A percentile compares a stretch with the other conserved stretches of the same genome.
Conservation (phyloP, 2,329 filamentous ascomycete genomes). For the Rutstroemia sp. region DNA sequence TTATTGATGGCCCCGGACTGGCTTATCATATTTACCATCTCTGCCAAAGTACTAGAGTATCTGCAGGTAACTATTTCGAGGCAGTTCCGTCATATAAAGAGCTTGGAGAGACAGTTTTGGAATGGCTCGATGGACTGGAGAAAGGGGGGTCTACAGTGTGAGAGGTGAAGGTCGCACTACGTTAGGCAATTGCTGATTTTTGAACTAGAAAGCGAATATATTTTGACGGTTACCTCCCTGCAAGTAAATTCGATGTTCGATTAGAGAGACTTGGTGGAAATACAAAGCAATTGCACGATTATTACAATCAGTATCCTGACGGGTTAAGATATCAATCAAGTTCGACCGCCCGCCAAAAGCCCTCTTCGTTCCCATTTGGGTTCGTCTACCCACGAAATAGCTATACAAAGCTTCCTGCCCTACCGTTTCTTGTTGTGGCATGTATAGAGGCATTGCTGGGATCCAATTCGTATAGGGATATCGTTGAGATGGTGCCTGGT, state of each 20-base stretch:
- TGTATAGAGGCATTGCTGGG: conserved; percentile 62
- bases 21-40: conserved; percentile 65
- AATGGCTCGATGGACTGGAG: conserved; percentile 56
- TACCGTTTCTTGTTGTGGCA: conserved; percentile 69
- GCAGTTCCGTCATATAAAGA: conserved; percentile 54
- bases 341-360: neutral
- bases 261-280: conserved; percentile 18
- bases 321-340: conserved; percentile 11
- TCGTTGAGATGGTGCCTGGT: conserved; percentile 60
- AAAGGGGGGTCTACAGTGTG: conserved; percentile 54
- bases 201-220: conserved; percentile 57
- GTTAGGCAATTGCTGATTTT: conserved; percentile 11
- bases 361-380: conserved; percentile 17
- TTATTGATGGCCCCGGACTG: conserved; percentile 73
- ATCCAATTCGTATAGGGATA: conserved; percentile 35
- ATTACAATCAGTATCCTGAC: conserved; percentile 16
- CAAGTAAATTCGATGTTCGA: conserved; percentile 24
- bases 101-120: conserved; percentile 50
- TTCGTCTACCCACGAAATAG: conserved; percentile 14
- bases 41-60: conserved; percentile 37
- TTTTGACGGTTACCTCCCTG: conserved; percentile 79
- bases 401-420: conserved; percentile 32
- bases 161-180: neutral
- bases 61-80: conserved; percentile 39
- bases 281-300: conserved; percentile 22